These are phyloP conservation scores for Trichoderma sp. DNA, from an alignment of 2,329 filamentous ascomycete genomes.

Conservation along the genomic window DNA sequence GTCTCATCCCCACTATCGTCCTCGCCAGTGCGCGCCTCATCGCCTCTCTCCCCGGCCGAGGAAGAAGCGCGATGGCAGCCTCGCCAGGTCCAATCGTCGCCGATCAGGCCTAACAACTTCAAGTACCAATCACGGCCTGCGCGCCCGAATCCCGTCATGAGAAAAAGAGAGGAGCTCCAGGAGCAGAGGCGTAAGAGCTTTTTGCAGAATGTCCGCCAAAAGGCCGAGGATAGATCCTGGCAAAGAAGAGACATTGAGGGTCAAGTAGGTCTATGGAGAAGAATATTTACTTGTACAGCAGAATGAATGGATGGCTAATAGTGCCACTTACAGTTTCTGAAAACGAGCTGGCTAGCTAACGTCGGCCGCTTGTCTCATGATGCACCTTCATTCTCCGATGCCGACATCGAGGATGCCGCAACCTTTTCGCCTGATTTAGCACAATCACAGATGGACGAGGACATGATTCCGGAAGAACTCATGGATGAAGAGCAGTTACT, in stretches of 20 bases:
- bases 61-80: conserved; percentile 46
- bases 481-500: conserved; percentile 62
- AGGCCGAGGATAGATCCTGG: conserved; percentile 63
- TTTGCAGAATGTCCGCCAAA: conserved; percentile 66
- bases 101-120: conserved; percentile 47
- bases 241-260: conserved; percentile 66
- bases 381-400: conserved; percentile 50
- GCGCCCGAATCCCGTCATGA: conserved; percentile 66
- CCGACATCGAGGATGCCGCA: conserved; percentile 57
- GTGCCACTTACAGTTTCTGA: conserved; percentile 39
- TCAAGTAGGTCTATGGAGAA: conserved; percentile 38
- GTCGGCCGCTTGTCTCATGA: conserved; percentile 41
- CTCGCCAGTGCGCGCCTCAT: conserved; percentile 59
- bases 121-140: conserved; percentile 59
- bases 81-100: conserved; percentile 52
- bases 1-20: conserved; percentile 63
- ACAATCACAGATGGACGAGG: conserved; percentile 43
- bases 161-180: conserved; percentile 63
- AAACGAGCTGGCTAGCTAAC: conserved; percentile 42
- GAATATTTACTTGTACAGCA: not conserved
- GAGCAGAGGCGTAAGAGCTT: conserved; percentile 70
- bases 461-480: conserved; percentile 56
- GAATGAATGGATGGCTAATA: not conserved
- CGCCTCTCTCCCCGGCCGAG: conserved; percentile 50
- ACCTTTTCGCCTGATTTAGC: conserved; percentile 40